Conservation (phyloP, 1,284 basidiomycete species). For the Leccinum pallidistipes region DNA sequence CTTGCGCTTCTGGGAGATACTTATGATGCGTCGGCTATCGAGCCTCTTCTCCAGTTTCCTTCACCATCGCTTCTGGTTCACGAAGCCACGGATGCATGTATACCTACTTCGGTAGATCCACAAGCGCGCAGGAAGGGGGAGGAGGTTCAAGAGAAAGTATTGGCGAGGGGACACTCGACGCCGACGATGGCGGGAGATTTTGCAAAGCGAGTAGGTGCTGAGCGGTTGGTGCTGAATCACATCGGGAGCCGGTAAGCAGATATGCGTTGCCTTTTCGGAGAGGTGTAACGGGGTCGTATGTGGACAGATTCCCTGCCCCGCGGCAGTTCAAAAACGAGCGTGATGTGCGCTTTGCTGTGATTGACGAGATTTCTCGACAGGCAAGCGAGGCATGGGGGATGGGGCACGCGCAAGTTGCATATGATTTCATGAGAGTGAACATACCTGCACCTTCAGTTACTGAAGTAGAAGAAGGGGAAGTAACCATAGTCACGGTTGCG, state of each 20-base stretch:
- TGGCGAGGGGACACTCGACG: slow-evolving; percentile 78
- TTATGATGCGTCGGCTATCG: slow-evolving; percentile 57
- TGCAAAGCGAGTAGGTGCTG: slow-evolving; percentile 64
- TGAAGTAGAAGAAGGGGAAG: neutral
- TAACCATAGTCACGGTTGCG: neutral
- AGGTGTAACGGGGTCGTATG: slow-evolving; percentile 12
- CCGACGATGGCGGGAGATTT: slow-evolving; percentile 83
- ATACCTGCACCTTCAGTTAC: slow-evolving; percentile 37
- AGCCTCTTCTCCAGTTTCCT: slow-evolving; percentile 51
- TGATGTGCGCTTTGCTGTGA: slow-evolving; percentile 45
- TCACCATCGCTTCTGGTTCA: slow-evolving; percentile 64
- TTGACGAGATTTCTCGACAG: slow-evolving; percentile 66
- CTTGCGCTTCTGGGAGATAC: slow-evolving; percentile 66
- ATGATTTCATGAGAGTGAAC: slow-evolving; percentile 64
- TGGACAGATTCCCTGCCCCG: slow-evolving; percentile 48
- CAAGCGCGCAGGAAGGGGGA: slow-evolving; percentile 45
- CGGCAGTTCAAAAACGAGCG: slow-evolving; percentile 38
- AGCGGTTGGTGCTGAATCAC: slow-evolving; percentile 78
- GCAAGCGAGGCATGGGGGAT: slow-evolving; percentile 59
- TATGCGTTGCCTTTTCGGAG: slow-evolving; percentile 23
- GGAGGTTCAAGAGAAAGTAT: slow-evolving; percentile 56
- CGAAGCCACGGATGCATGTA: slow-evolving; percentile 83
- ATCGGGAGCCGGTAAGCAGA: slow-evolving; percentile 68
- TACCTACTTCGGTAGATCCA: slow-evolving; percentile 57
- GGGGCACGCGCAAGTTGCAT: slow-evolving; percentile 53